phyloP scores from a whole-genome alignment of 371 early-diverging fungal genomes.

The Actinomucor elegans region DNA sequence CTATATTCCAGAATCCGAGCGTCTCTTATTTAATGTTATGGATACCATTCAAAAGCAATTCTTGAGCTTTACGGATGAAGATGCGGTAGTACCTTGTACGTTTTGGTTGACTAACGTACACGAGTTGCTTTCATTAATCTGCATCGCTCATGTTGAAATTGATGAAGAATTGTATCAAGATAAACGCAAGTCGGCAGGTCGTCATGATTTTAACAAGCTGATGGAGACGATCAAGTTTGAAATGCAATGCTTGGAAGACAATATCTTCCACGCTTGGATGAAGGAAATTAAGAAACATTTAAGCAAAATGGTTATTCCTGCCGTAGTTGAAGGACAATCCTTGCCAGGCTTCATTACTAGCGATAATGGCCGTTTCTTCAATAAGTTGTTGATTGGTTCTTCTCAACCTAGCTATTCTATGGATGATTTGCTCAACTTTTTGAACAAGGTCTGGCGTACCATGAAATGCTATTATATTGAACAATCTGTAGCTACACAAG shows the following conservation, averaged over 20 bases:
- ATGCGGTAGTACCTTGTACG: slow-evolving; percentile 61
- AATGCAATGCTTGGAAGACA: slow-evolving; percentile 67
- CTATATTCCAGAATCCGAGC: slow-evolving; percentile 77
- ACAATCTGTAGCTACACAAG: slow-evolving; percentile 74
- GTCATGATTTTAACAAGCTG: slow-evolving; percentile 54
- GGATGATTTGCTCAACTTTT: slow-evolving; percentile 88
- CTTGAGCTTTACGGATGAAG: slow-evolving; percentile 55
- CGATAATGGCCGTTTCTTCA: slow-evolving; percentile 84
- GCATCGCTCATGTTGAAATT: slow-evolving; percentile 37
- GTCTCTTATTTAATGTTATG: slow-evolving; percentile 82
- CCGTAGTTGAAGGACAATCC: slow-evolving; percentile 91
- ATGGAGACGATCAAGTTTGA: slow-evolving; percentile 66
- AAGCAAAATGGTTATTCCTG: slow-evolving; percentile 89
- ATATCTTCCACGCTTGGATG: slow-evolving; percentile 83
- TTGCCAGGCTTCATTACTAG: slow-evolving; percentile 89
- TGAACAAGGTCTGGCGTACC: slow-evolving; percentile 88
- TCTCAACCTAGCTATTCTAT: slow-evolving; percentile 79
- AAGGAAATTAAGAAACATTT: slow-evolving; percentile 92
- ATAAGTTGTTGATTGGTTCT: slow-evolving; percentile 72
- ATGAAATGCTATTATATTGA: slow-evolving; percentile 96
- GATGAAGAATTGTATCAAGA: slow-evolving; percentile 34
- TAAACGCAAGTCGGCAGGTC: slow-evolving; percentile 24
- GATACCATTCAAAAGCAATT: slow-evolving; percentile 78
- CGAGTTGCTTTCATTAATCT: slow-evolving; percentile 77
- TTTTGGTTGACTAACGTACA: slow-evolving; percentile 96